phyloP scores from a whole-genome alignment of 2,329 filamentous ascomycete species.

The Stagonosporopsis tanaceti region DNA sequence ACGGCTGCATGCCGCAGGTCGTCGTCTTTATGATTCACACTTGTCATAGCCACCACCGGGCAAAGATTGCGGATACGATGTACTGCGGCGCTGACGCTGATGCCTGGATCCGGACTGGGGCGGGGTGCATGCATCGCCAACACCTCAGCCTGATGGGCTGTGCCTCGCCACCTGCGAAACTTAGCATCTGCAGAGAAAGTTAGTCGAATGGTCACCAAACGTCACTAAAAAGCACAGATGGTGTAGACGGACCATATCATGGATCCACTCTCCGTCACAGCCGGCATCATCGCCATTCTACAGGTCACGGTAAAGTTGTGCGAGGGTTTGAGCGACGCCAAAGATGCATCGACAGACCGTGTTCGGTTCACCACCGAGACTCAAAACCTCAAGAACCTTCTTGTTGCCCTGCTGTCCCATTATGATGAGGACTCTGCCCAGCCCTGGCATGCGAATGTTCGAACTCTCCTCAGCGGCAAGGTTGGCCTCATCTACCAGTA shows the following conservation, averaged over 20 bases:
- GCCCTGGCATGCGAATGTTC: conserved; percentile 33
- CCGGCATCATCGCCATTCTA: conserved; percentile 20
- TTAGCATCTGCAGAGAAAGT: background rate
- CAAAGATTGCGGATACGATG: too few species aligned
- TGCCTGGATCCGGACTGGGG: background rate
- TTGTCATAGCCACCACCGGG: too few species aligned
- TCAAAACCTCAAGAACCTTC: conserved; percentile 9
- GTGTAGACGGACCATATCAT: background rate
- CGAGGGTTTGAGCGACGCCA: conserved; percentile 10
- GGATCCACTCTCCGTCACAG: conserved; percentile 19
- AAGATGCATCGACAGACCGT: conserved; percentile 15
- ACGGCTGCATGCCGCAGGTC: too few species aligned
- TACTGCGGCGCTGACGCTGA: too few species aligned
- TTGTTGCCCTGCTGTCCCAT: conserved; percentile 3
- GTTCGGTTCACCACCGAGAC: conserved; percentile 5
- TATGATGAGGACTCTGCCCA: conserved; percentile 1
- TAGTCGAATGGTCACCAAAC: background rate
- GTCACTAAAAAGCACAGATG: background rate
- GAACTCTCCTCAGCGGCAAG: conserved; percentile 20
- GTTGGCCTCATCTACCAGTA: conserved; percentile 40
- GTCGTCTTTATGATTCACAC: too few species aligned
- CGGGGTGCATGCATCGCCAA: background rate
- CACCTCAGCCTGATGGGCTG: background rate
- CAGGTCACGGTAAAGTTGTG: conserved; percentile 16
- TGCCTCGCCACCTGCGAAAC: background rate